Evolutionary conservation across 2,329 filamentous ascomycete genomes (phyloP).

Genomic region (Ramichloridium luteum): DNA sequence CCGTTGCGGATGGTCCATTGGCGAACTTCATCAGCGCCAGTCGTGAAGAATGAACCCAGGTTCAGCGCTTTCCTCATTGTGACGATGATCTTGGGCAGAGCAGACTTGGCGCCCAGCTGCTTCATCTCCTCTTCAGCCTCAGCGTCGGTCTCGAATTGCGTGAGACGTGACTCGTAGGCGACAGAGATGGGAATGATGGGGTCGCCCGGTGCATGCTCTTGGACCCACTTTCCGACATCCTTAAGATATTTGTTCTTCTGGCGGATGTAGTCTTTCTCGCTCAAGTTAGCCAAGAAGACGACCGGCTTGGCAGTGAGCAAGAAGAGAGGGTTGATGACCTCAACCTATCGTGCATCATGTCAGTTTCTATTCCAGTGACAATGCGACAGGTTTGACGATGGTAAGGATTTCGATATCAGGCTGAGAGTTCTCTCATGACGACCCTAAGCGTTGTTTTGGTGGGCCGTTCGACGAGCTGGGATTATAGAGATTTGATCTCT

Average conservation of each 20-base stretch:
- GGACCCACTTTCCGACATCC: conserved; percentile 91
- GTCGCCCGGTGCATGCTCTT: conserved; percentile 75
- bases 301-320: conserved; percentile 93
- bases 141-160: conserved; percentile 63
- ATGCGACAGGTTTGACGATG: not conserved
- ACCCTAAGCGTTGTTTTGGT: conserved; percentile 59
- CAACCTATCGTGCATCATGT: conserved; percentile 53
- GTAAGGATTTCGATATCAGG: too few relatives aligned
- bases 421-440: conserved; percentile 70
- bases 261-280: conserved; percentile 90
- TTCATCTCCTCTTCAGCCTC: conserved; percentile 79
- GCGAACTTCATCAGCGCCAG: conserved; percentile 85
- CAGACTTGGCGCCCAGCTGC: conserved; percentile 72
- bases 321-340: conserved; percentile 93
- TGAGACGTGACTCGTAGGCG: conserved; percentile 82
- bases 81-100: conserved; percentile 78
- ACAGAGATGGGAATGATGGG: conserved; percentile 90
- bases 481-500: conserved; percentile 93
- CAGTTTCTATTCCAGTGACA: conserved; percentile 2
- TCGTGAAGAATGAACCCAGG: conserved; percentile 94
- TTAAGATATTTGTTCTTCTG: conserved; percentile 99
- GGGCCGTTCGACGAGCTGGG: conserved; percentile 99
- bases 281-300: conserved; percentile 92
- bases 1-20: conserved; percentile 97
- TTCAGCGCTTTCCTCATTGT: conserved; percentile 89